Conservation (phyloP, 768 basidiomycete genomes). For the Russula lepida region DNA sequence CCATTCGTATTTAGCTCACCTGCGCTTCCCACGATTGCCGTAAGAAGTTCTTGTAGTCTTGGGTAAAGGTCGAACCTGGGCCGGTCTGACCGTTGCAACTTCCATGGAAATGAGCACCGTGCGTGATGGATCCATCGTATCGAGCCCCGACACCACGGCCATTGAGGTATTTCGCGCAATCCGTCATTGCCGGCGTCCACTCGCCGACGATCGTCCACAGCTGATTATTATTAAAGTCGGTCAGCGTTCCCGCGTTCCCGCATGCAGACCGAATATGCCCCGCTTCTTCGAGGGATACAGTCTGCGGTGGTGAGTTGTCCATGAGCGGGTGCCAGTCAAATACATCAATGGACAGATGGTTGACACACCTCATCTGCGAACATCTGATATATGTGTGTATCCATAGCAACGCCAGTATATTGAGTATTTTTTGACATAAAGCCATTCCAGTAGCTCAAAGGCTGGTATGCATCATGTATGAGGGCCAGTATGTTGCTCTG, state of each 20-base stretch:
- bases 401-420: conserved; percentile 63
- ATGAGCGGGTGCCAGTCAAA: neutral
- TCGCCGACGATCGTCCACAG: conserved; percentile 88
- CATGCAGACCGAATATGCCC: conserved; percentile 62
- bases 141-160: conserved; percentile 64
- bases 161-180: conserved; percentile 77
- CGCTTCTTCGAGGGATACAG: conserved; percentile 37
- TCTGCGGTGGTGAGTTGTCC: conserved; percentile 26
- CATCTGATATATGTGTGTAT: conserved; percentile 75
- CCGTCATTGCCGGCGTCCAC: conserved; percentile 72
- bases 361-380: conserved; percentile 45
- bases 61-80: conserved; percentile 59
- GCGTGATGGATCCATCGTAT: conserved; percentile 47
- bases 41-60: conserved; percentile 73
- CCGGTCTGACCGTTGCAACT: conserved; percentile 72
- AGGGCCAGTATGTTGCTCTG: conserved; percentile 52
- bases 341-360: neutral
- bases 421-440: conserved; percentile 41
- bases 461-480: conserved; percentile 75
- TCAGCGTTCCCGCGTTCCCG: conserved; percentile 35
- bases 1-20: conserved; percentile 26
- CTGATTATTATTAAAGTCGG: conserved; percentile 34
- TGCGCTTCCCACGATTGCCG: conserved; percentile 82
- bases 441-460: conserved; percentile 58
- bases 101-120: conserved; percentile 60